phyloP scores from a whole-genome alignment of 164 flowering plant species.

The grape (Vitis vinifera) region DNA sequence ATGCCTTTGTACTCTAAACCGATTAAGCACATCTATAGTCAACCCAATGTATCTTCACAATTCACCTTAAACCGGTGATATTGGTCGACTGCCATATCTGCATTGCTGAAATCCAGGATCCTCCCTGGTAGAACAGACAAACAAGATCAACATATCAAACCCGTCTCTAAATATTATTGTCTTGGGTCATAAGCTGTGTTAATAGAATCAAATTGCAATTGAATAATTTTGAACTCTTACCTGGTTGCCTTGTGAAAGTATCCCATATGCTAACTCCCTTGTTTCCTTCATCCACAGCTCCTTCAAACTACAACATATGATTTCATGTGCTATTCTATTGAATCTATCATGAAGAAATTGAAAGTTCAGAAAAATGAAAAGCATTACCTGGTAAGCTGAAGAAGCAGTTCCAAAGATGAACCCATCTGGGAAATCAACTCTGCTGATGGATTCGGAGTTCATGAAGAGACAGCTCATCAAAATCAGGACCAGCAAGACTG shows the following conservation, averaged over 20 bases:
- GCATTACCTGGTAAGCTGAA: constrained; percentile 81
- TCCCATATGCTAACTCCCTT: constrained; percentile 87
- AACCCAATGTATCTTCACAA: not conserved
- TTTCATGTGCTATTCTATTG: not conserved
- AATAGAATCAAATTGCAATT: not conserved
- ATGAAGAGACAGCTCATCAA: constrained; percentile 10
- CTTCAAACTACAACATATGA: constrained; percentile 60
- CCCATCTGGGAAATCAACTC: constrained; percentile 74
- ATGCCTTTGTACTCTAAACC: not conserved
- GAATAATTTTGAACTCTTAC: constrained; percentile 24
- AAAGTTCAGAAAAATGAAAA: not conserved
- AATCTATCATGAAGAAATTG: not conserved
- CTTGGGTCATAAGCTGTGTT: not conserved
- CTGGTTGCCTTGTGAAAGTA: constrained; percentile 59
- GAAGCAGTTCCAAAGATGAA: constrained; percentile 88
- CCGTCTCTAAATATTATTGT: not conserved
- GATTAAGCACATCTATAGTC: not conserved
- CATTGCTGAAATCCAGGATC: constrained; percentile 87
- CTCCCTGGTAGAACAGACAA: constrained; percentile 42
- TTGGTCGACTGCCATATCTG: constrained; percentile 78
- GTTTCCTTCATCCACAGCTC: constrained; percentile 81
- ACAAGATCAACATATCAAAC: not conserved
- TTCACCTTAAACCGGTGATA: constrained; percentile 80
- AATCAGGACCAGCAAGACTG: constrained; percentile 11
- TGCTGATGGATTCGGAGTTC: constrained; percentile 38